Percentiles rank a stretch among this genome's conserved stretches.
Conservation (phyloP, 225 moss, liverwort and hornwort genomes). For the Physcomitrium patens region DNA sequence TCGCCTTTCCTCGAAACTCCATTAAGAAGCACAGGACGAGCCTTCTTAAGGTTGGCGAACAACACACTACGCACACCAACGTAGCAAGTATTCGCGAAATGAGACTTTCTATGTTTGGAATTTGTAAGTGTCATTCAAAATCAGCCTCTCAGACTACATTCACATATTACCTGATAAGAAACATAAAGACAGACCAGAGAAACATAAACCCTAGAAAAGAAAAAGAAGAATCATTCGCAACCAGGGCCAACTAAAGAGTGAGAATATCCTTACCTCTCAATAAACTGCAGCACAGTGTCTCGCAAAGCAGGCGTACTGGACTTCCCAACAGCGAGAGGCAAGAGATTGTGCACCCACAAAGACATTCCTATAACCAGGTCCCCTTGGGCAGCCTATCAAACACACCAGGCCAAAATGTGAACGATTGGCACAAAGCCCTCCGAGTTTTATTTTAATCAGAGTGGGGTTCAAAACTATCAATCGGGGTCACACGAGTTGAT, state of each 20-base stretch:
- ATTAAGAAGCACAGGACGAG: constrained; percentile 75
- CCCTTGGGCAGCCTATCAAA: constrained; percentile 80
- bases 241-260: not conserved
- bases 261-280: constrained; percentile 63
- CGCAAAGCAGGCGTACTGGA: constrained; percentile 78
- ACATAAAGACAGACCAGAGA: not conserved
- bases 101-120: no score
- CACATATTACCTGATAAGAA: no score
- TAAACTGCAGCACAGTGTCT: constrained; percentile 74
- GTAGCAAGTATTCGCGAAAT: not conserved
- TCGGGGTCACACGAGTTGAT: no score
- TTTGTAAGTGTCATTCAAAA: no score
- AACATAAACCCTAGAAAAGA: not conserved
- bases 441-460: no score
- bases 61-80: constrained; percentile 61
- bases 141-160: no score
- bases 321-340: constrained; percentile 88
- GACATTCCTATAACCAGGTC: constrained; percentile 92
- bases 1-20: constrained; percentile 92
- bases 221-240: not conserved
- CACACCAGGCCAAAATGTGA: no score
- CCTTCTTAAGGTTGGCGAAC: constrained; percentile 74
- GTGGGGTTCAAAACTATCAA: no score
- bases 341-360: constrained; percentile 92
- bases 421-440: no score